Percentiles rank a stretch among this genome's conserved stretches.
Conservation (phyloP, 768 basidiomycete genomes). For the Neoboletus magnificus region DNA sequence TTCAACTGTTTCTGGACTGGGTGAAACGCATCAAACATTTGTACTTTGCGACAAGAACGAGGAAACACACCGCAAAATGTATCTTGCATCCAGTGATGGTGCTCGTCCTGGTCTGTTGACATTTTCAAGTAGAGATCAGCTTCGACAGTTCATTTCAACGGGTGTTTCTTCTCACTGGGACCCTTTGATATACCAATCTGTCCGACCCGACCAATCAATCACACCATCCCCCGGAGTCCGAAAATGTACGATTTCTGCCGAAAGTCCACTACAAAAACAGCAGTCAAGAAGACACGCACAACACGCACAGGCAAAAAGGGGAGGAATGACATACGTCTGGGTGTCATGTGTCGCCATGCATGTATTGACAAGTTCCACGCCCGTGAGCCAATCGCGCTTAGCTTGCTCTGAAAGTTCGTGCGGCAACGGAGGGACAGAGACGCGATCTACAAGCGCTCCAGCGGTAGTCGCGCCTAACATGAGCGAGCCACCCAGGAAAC, state of each 20-base stretch:
- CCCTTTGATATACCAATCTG: conserved; percentile 94
- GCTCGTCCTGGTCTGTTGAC: conserved; percentile 20
- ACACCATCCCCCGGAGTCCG: conserved; percentile 57
- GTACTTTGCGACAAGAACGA: background rate
- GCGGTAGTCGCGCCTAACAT: conserved; percentile 82
- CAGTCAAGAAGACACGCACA: background rate
- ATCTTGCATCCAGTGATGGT: conserved; percentile 76
- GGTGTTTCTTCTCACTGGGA: conserved; percentile 43
- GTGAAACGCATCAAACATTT: background rate
- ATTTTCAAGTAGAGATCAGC: conserved; percentile 1
- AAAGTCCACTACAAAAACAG: conserved; percentile 57
- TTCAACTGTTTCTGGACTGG: conserved; percentile 89
- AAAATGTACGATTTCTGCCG: conserved; percentile 90
- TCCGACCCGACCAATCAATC: conserved; percentile 35
- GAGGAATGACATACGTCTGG: conserved; percentile 55
- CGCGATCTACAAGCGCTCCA: conserved; percentile 48
- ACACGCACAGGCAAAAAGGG: background rate
- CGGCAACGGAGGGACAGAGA: conserved; percentile 67
- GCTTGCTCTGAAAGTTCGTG: conserved; percentile 60
- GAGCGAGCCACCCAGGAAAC: conserved; percentile 90
- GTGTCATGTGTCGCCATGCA: conserved; percentile 87
- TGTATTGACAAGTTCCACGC: conserved; percentile 77
- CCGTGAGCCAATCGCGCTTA: conserved; percentile 77
- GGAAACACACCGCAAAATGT: conserved; percentile 75
- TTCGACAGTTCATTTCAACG: background rate